A percentile compares a stretch with the other conserved stretches of the same genome.
phyloP scores from a whole-genome alignment of 2,329 filamentous ascomycete genomes.

The Neoscytalidium dimidiatum region DNA sequence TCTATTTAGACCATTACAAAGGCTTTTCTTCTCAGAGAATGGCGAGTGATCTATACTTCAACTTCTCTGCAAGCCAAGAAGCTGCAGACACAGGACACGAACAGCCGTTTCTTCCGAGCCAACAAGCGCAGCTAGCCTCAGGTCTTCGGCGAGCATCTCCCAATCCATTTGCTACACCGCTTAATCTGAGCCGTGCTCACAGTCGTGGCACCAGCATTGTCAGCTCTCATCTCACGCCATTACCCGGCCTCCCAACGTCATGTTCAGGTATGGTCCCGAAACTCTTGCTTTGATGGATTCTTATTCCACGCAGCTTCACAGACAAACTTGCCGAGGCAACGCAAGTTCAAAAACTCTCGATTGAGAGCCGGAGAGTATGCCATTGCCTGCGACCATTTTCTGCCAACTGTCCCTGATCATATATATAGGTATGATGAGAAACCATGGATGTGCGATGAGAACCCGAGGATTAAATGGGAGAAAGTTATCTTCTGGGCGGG shows the following conservation, averaged over 20 bases:
- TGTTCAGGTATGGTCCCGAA: background rate
- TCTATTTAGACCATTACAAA: too few relatives aligned
- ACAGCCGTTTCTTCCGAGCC: background rate
- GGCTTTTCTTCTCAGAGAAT: too few relatives aligned
- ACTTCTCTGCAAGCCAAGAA: too few relatives aligned
- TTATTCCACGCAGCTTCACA: background rate
- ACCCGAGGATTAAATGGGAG: constrained; percentile 36
- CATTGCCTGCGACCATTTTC: background rate
- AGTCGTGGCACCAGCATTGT: background rate
- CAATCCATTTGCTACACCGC: background rate
- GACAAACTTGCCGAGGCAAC: background rate
- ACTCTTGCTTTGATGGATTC: too few relatives aligned
- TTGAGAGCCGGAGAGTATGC: constrained; percentile 23
- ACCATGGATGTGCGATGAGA: constrained; percentile 38
- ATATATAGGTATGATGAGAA: constrained; percentile 38
- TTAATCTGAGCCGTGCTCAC: background rate
- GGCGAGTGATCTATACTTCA: too few relatives aligned
- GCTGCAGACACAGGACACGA: too few relatives aligned
- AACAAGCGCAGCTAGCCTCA: background rate
- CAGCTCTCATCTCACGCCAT: background rate
- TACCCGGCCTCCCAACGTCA: background rate
- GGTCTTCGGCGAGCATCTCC: background rate
- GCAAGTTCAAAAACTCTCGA: constrained; percentile 40
- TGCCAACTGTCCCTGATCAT: background rate
- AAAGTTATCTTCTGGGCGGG: constrained; percentile 37